Evolutionary conservation across 2,329 filamentous ascomycete genomes (phyloP), one percentile per base, ranked within the genome.

Genomic region (Neofusicoccum parvum): DNA sequence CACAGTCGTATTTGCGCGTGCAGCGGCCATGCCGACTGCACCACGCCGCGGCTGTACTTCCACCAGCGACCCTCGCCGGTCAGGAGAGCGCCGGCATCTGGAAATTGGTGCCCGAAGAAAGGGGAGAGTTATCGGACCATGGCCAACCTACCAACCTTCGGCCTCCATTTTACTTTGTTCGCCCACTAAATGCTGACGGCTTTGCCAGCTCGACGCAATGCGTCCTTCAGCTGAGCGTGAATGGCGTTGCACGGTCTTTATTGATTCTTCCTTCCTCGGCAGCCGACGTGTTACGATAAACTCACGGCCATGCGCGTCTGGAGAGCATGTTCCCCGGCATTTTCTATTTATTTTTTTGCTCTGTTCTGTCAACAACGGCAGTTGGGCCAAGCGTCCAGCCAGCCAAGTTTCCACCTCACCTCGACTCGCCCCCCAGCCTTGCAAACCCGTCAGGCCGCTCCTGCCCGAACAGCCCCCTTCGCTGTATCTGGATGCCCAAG

Each of bases 41-140:
- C 36, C 27, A 32, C 37, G 12, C 53, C 7, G 27, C 53, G 46
- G 46, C 46, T 20, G 20, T 23, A 27, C 46, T 49, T 27, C 46
- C 46, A 49, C 6, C 46, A 49, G 11, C 43, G 43, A 46, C 7
- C 43, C 43, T n/a, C 43, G 43, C 43, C 34, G 34, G 34, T 56
- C 51, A 41, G 36, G 36, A 41, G 50, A 53, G 50, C 5, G 12
- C 5, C 48, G 27, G 15, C 46, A 3, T 14, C 12, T 50, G 23
- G 54, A 46, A 45, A 58, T 46, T 43, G 54, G 32, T 58, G 54
- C 54, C 54, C 54, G 41, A 58, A 58, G 23, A 58, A 58, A 58
- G 54, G 54, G 54, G 54, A 32, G 20, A 23, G 11, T 37, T 34
- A 27, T 39, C 50, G 34, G 34, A 14, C 50, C 50, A 54, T 37